Base-by-base conservation (phyloP, 805 yeast species). In the Candida succiphila region DNA sequence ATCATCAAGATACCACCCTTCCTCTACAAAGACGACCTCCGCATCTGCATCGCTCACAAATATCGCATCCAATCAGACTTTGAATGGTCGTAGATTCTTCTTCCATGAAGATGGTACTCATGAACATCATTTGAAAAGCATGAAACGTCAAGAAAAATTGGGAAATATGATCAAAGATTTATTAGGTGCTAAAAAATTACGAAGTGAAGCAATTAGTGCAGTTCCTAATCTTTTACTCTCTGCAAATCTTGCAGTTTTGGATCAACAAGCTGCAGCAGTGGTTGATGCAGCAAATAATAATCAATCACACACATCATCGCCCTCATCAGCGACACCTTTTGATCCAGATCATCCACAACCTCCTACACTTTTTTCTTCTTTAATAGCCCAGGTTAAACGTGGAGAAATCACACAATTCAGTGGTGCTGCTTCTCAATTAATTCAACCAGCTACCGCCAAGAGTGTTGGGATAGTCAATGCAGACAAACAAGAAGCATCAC, bases 111-210 rank as follows among this genome's bases (percentile, higher is more conserved):
- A 78, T 43, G 94, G 94, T 4, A 42, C 60, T 10, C 98, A 89
- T 55, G 84, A 73, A 47, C 98, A 89, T 56, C 75, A 75, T 51
- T 63, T 89, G 38, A 69, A 75, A 38, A 77, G 79, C 29, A 78
- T 89, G 7, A 79, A 76, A 51, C 64, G 94, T 44, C 89, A 82
- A 53, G 94, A 82, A 48, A 82, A 81, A 44, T 53, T 82, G 25
- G 67, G 78, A 7, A 75, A 75, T 38, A 79, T 82, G 87, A 63
- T 82, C 40, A 82, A 79, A 48, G 85, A 78, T 51, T 65, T 80
- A 44, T 52, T 81, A n/a, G 87, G 85, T 9, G 83, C 82, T 2
- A 78, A 78, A 40, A 78, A 76, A 46, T 54, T 77, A 20, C 60
- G 89, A 38, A 78, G 71, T 41, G 84, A 72, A 43, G 87, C 89